Conservation (phyloP, 192 early-diverging fungal genomes). For the Backusella tuberculispora region DNA sequence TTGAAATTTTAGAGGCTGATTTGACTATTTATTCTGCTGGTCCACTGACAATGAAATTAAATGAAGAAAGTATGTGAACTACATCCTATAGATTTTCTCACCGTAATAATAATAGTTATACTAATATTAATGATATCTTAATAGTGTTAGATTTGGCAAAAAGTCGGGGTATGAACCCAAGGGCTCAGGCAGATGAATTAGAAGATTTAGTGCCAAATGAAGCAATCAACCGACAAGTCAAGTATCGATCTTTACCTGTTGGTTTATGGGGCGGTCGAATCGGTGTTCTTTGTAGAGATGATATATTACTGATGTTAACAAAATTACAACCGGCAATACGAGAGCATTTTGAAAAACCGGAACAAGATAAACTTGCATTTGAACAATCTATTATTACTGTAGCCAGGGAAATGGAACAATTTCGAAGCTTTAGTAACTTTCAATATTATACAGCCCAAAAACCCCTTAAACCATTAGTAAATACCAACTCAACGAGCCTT, state of each 20-base stretch:
- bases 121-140: background rate
- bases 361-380: background rate
- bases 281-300: conserved; percentile 35
- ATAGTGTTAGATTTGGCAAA: conserved; percentile 27
- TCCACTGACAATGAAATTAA: conserved; percentile 27
- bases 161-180: conserved; percentile 23
- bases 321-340: conserved; percentile 28
- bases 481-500: background rate
- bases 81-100: background rate
- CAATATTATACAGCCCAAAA: conserved; percentile 31
- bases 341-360: background rate
- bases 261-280: conserved; percentile 44
- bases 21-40: conserved; percentile 33
- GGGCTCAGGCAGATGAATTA: conserved; percentile 22
- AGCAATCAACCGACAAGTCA: conserved; percentile 20
- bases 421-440: conserved; percentile 30
- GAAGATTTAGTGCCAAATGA: conserved; percentile 22
- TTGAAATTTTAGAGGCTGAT: conserved; percentile 44
- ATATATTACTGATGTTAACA: conserved; percentile 27
- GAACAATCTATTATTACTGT: background rate
- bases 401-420: conserved; percentile 29
- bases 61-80: conserved; percentile 32
- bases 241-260: conserved; percentile 41
- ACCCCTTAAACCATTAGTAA: background rate
- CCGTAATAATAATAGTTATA: background rate